Evolutionary conservation across 108 stramenopile genomes (phyloP).

Genomic region (Ochromonas danica): DNA sequence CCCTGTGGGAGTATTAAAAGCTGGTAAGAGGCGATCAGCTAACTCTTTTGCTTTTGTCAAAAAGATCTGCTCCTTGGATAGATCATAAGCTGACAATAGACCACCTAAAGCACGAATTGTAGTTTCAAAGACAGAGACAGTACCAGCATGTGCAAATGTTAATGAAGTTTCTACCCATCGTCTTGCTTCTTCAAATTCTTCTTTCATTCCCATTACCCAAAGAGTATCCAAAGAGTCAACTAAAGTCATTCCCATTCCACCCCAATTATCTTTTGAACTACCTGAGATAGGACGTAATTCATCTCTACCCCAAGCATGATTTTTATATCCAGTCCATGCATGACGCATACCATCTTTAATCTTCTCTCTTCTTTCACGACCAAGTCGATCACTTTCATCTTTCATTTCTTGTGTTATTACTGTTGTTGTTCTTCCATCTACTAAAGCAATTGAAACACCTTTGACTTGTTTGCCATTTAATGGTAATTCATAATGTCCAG

Average conservation of each 20-base stretch:
- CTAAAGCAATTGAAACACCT: constrained; percentile 3
- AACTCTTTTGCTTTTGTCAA: constrained; percentile 56
- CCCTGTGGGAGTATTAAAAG: constrained; percentile 50
- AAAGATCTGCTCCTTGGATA: constrained; percentile 54
- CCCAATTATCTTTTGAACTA: constrained; percentile 33
- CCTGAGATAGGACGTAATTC: constrained; percentile 51
- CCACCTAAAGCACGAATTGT: constrained; percentile 94
- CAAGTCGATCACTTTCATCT: constrained; percentile 3
- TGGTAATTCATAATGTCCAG: neutral
- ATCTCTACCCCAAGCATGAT: constrained; percentile 62
- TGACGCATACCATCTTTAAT: constrained; percentile 56
- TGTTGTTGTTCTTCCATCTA: neutral
- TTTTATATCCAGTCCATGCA: constrained; percentile 55
- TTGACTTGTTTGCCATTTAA: neutral
- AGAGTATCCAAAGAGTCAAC: constrained; percentile 93
- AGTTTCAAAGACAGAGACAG: constrained; percentile 91
- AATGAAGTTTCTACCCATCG: constrained; percentile 73
- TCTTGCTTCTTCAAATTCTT: constrained; percentile 78
- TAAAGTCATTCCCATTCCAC: constrained; percentile 75
- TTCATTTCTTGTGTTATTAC: neutral
- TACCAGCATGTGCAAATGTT: constrained; percentile 49
- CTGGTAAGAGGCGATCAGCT: constrained; percentile 57
- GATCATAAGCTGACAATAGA: constrained; percentile 81
- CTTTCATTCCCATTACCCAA: constrained; percentile 90
- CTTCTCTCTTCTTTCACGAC: neutral